Evolutionary conservation across 345 rosid genomes (phyloP).

Genomic region (Hibiscus syriacus): DNA sequence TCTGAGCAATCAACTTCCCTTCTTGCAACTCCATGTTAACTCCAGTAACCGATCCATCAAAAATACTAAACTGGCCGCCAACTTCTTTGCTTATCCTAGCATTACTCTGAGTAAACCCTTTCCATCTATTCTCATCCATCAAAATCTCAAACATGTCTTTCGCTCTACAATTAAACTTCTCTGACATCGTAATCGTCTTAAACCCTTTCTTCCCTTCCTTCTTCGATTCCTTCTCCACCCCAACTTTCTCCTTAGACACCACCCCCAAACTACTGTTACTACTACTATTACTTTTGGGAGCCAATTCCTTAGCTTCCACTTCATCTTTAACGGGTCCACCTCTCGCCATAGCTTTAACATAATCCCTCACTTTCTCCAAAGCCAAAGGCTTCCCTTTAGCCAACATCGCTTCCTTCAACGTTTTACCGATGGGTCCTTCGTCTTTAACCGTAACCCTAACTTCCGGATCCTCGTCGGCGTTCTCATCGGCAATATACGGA

Average conservation of each 20-base stretch:
- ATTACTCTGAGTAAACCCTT: conserved; percentile 88
- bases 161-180: conserved; percentile 82
- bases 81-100: conserved; percentile 82
- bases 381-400: conserved; percentile 58
- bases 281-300: conserved; percentile 23
- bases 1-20: conserved; percentile 84
- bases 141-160: conserved; percentile 77
- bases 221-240: conserved; percentile 12
- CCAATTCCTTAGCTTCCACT: conserved; percentile 58
- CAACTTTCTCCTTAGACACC: conserved; percentile 21
- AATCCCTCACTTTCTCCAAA: conserved; percentile 60
- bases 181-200: conserved; percentile 66
- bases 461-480: conserved; percentile 88
- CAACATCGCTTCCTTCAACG: conserved; percentile 81
- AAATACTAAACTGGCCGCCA: conserved; percentile 69
- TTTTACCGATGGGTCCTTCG: conserved; percentile 63
- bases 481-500: conserved; percentile 93
- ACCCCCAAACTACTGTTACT: not conserved
- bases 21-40: conserved; percentile 70
- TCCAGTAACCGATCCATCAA: conserved; percentile 93
- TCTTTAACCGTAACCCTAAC: conserved; percentile 64
- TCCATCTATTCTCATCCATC: conserved; percentile 97
- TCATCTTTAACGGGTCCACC: conserved; percentile 90
- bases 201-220: conserved; percentile 40
- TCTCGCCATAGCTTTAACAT: conserved; percentile 62